phyloP scores from a whole-genome alignment of 768 basidiomycete species.

The Asterophora parasitica region DNA sequence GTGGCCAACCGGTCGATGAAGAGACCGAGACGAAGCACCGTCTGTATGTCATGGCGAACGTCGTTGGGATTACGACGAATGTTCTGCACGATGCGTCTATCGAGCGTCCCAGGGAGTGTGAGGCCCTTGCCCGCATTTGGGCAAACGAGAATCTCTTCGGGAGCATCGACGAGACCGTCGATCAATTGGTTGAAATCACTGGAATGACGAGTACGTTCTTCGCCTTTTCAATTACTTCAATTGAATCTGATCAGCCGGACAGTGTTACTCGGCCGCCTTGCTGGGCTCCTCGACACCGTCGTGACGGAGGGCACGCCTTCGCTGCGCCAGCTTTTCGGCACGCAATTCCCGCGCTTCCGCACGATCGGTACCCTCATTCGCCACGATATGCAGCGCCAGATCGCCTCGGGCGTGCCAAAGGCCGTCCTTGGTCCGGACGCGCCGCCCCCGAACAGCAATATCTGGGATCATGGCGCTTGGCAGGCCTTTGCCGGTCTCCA shows the following conservation, averaged over 20 bases:
- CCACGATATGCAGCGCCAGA: conserved; percentile 5
- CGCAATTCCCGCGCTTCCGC: conserved; percentile 12
- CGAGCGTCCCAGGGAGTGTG: conserved; percentile 3
- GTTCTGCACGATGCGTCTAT: neutral
- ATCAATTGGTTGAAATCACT: neutral
- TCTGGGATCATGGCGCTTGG: conserved; percentile 12
- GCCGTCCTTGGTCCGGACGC: neutral
- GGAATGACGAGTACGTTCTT: conserved; percentile 7
- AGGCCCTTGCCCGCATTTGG: conserved; percentile 9
- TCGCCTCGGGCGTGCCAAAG: neutral
- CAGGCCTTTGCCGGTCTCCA: conserved; percentile 5
- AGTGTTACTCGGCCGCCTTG: conserved; percentile 3
- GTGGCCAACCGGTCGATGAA: neutral
- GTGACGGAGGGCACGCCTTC: conserved; percentile 1
- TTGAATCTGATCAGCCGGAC: neutral
- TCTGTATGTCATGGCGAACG: neutral
- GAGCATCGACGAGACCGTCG: conserved; percentile 9
- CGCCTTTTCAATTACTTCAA: neutral
- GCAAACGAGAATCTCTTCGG: conserved; percentile 10
- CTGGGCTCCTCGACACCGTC: neutral
- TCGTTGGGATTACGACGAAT: neutral
- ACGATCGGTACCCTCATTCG: conserved; percentile 5
- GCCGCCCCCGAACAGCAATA: neutral
- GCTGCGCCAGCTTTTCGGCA: neutral
- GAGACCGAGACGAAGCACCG: neutral